A percentile compares a stretch with the other conserved stretches of the same genome.
phyloP scores from a whole-genome alignment of 1,284 basidiomycete genomes.

The Cryptococcus jaspeensis region DNA sequence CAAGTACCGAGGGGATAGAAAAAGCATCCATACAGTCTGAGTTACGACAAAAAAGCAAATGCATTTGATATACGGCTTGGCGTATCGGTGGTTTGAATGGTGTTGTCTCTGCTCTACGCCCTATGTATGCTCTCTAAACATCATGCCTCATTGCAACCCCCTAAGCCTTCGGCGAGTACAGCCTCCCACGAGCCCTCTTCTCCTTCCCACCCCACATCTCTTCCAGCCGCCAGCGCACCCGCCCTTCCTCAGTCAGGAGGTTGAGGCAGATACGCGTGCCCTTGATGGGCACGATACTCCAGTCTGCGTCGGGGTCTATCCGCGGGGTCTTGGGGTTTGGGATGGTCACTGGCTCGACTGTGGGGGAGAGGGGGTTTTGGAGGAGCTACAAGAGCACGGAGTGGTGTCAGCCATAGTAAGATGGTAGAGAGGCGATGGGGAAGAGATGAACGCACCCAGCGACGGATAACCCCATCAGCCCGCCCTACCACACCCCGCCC shows the following conservation, averaged over 20 bases:
- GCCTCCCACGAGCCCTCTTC: not conserved
- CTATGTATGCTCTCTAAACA: no score
- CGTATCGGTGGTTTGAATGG: no score
- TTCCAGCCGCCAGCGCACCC: constrained; percentile 26
- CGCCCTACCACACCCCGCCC: constrained; percentile 31
- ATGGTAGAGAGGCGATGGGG: not conserved
- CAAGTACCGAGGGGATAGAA: no score
- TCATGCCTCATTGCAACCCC: no score
- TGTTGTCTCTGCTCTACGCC: no score
- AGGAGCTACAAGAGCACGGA: constrained; percentile 4
- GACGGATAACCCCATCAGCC: constrained; percentile 29
- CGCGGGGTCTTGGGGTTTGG: constrained; percentile 16
- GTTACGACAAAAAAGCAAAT: not conserved
- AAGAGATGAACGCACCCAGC: constrained; percentile 27
- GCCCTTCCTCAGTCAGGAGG: constrained; percentile 31
- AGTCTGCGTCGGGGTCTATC: constrained; percentile 29
- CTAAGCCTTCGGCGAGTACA: no score
- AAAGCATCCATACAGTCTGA: not conserved
- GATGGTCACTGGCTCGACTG: not conserved
- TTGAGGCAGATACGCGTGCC: constrained; percentile 25
- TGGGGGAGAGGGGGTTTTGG: constrained; percentile 14
- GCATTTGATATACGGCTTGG: not conserved
- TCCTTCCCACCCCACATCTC: constrained; percentile 20
- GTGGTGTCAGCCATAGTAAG: not conserved
- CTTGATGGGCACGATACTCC: constrained; percentile 28